phyloP scores from a whole-genome alignment of 2,329 filamentous ascomycete species.

The Trichoderma hamatum region DNA sequence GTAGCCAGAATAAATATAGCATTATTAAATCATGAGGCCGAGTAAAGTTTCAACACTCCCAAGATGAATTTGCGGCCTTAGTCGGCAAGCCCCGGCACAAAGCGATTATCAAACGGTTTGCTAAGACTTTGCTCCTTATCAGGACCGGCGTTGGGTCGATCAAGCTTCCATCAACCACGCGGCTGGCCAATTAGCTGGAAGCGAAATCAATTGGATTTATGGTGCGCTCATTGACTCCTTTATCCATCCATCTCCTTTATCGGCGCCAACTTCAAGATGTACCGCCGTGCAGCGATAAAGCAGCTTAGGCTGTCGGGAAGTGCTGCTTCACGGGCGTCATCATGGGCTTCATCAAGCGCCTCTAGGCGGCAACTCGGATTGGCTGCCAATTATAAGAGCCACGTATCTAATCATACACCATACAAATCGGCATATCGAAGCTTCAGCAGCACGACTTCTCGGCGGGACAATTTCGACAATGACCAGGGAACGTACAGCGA shows the following conservation, averaged over 20 bases:
- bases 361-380: not conserved
- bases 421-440: not conserved
- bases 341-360: not conserved
- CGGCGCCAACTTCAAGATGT: conserved; percentile 9
- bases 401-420: not conserved
- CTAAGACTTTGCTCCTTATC: conserved; percentile 7
- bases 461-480: not conserved
- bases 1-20: not conserved
- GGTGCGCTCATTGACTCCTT: too few species aligned
- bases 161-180: conserved; percentile 7
- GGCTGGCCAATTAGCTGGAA: not conserved
- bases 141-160: not conserved
- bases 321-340: not conserved
- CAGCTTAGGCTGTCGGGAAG: conserved; percentile 13
- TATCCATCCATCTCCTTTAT: not conserved
- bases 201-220: not conserved
- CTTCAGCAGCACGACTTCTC: not conserved
- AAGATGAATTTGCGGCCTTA: conserved; percentile 6
- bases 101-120: not conserved
- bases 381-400: not conserved
- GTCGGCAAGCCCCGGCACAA: conserved; percentile 24
- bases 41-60: not conserved
- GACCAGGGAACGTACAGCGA: conserved; percentile 14
- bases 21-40: not conserved
- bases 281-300: not conserved